phyloP scores from a whole-genome alignment of 345 rosid species.

The Microthlaspi erraticum region DNA sequence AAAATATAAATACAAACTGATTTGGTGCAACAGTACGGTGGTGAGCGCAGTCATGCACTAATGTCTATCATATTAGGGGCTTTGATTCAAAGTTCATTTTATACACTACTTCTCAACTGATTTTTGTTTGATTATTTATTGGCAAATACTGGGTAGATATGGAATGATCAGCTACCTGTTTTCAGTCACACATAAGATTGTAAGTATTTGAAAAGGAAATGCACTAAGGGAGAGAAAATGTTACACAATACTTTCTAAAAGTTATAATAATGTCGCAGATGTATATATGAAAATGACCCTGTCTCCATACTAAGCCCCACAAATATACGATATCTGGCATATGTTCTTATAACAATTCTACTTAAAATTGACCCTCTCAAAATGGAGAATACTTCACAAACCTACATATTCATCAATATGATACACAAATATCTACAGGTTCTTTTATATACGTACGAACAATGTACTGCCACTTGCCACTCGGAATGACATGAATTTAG shows the following conservation, averaged over 20 bases:
- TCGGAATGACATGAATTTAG: constrained; percentile 19
- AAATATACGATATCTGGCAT: constrained; percentile 33
- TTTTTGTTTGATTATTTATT: not conserved
- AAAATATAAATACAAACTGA: not conserved
- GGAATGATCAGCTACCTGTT: constrained; percentile 13
- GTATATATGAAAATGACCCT: constrained; percentile 30
- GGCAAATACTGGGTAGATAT: constrained; percentile 2
- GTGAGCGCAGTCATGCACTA: not conserved
- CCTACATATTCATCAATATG: constrained; percentile 1
- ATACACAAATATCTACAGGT: not conserved
- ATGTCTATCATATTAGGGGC: not conserved
- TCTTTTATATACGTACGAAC: constrained; percentile 10
- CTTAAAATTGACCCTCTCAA: not conserved
- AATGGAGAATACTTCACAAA: not conserved
- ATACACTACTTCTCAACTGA: not conserved
- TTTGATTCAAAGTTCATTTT: constrained; percentile 5
- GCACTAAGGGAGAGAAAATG: constrained; percentile 22
- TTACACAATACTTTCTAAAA: constrained; percentile 34
- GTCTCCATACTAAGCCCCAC: constrained; percentile 39
- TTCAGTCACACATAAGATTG: constrained; percentile 14
- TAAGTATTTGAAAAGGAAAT: constrained; percentile 32
- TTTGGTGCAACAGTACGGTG: no score
- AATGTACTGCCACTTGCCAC: constrained; percentile 33
- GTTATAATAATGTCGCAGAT: not conserved
- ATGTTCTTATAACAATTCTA: constrained; percentile 12